Evolutionary conservation across 345 rosid genomes (phyloP).

Genomic region (Brassica incana): DNA sequence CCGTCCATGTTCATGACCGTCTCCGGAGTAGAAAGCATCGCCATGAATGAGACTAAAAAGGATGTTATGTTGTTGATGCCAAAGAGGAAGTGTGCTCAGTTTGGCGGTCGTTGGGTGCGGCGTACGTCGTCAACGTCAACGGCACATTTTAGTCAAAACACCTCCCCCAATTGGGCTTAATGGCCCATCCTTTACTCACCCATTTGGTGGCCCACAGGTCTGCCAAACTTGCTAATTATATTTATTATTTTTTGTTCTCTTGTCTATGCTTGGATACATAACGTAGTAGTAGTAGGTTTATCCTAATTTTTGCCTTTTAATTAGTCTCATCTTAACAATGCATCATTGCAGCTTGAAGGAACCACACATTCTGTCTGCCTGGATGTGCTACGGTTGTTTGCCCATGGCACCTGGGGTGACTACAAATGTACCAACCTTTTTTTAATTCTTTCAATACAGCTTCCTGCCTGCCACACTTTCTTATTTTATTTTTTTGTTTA

Average conservation of each 20-base stretch:
- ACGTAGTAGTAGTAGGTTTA: not conserved
- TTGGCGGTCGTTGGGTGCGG: conserved; percentile 34
- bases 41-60: conserved; percentile 11
- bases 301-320: not conserved
- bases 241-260: no score
- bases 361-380: conserved; percentile 55
- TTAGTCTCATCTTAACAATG: not conserved
- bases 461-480: not conserved
- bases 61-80: not conserved
- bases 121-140: conserved; percentile 25
- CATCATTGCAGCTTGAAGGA: conserved; percentile 75
- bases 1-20: conserved; percentile 34
- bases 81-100: conserved; percentile 5
- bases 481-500: not conserved
- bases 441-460: not conserved
- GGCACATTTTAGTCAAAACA: conserved; percentile 18
- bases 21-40: conserved; percentile 48
- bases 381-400: conserved; percentile 72
- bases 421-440: conserved; percentile 68
- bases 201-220: conserved; percentile 3
- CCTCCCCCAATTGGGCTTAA: not conserved
- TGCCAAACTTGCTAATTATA: no score
- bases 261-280: not conserved
- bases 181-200: conserved; percentile 11
- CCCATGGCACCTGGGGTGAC: conserved; percentile 94